These are phyloP conservation scores for Camptophora hylomeconis DNA, from an alignment of 2,329 filamentous ascomycete species.

Conservation along the genomic window DNA sequence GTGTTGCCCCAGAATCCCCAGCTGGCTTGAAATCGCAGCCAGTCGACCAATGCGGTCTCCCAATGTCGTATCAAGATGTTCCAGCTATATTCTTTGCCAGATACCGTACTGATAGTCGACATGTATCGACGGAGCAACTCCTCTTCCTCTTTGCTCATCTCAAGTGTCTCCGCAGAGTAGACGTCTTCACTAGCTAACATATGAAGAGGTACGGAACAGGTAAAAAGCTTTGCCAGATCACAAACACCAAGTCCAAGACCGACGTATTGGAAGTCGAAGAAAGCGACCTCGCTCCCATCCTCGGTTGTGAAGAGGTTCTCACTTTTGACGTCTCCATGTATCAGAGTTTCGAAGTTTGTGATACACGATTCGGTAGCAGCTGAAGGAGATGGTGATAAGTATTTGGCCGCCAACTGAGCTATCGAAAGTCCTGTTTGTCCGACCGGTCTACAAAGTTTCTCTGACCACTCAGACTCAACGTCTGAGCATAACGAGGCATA, in stretches of 20 bases:
- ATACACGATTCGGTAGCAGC: constrained; percentile 15
- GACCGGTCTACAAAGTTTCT: constrained; percentile 31
- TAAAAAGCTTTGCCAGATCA: constrained; percentile 55
- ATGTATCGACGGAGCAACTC: constrained; percentile 40
- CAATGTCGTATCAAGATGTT: constrained; percentile 44
- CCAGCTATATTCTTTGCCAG: constrained; percentile 38
- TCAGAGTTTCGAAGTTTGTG: constrained; percentile 39
- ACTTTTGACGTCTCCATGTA: constrained; percentile 58
- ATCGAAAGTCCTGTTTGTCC: constrained; percentile 22
- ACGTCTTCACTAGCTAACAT: constrained; percentile 34
- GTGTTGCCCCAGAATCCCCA: constrained; percentile 52
- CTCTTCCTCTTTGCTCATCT: constrained; percentile 40
- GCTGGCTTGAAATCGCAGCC: constrained; percentile 48
- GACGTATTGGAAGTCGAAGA: constrained; percentile 59
- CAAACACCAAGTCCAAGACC: constrained; percentile 52
- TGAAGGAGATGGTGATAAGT: constrained; percentile 39
- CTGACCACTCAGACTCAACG: constrained; percentile 41
- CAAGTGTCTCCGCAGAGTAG: constrained; percentile 23
- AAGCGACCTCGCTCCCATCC: constrained; percentile 40
- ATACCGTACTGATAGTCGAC: constrained; percentile 16
- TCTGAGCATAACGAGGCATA: constrained; percentile 37
- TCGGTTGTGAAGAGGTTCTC: constrained; percentile 51
- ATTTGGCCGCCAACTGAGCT: constrained; percentile 40
- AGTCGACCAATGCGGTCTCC: constrained; percentile 56
- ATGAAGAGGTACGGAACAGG: constrained; percentile 46